Percentiles rank a stretch among this genome's conserved stretches.
phyloP scores from a whole-genome alignment of 2,329 filamentous ascomycete genomes.

The Fusarium keratoplasticum region DNA sequence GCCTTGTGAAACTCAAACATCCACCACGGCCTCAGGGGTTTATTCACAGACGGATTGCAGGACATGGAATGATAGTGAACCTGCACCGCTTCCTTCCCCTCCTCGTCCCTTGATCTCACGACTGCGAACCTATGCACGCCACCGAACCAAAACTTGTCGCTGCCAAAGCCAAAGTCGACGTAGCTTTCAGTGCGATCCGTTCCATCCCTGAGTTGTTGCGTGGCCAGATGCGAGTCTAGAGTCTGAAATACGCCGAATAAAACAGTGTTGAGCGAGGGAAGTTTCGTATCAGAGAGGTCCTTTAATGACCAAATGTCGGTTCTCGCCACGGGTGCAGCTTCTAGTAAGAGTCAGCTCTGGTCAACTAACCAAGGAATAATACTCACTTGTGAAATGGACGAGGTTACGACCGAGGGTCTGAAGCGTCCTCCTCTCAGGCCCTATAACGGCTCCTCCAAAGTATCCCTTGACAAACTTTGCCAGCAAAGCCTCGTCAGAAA shows the following conservation, averaged over 20 bases:
- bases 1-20: constrained; percentile 39
- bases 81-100: constrained; percentile 7
- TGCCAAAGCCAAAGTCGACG: constrained; percentile 47
- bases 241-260: constrained; percentile 46
- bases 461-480: constrained; percentile 45
- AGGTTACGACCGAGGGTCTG: constrained; percentile 18
- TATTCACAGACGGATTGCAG: constrained; percentile 44
- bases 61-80: constrained; percentile 38
- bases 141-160: constrained; percentile 37
- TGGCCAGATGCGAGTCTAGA: constrained; percentile 22
- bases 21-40: constrained; percentile 11
- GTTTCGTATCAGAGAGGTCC: constrained; percentile 25
- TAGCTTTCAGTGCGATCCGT: constrained; percentile 32
- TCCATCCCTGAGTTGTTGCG: background rate
- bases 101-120: constrained; percentile 11
- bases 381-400: constrained; percentile 33
- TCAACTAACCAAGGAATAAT: too few species aligned
- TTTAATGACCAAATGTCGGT: constrained; percentile 30
- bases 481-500: constrained; percentile 44
- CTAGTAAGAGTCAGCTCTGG: constrained; percentile 4
- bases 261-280: constrained; percentile 37
- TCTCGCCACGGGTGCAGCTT: background rate
- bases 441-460: constrained; percentile 47
- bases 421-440: constrained; percentile 38
- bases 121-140: constrained; percentile 48